Base-by-base conservation (phyloP, 2,329 filamentous ascomycete species). In the Neophaeococcomyces aloes region DNA sequence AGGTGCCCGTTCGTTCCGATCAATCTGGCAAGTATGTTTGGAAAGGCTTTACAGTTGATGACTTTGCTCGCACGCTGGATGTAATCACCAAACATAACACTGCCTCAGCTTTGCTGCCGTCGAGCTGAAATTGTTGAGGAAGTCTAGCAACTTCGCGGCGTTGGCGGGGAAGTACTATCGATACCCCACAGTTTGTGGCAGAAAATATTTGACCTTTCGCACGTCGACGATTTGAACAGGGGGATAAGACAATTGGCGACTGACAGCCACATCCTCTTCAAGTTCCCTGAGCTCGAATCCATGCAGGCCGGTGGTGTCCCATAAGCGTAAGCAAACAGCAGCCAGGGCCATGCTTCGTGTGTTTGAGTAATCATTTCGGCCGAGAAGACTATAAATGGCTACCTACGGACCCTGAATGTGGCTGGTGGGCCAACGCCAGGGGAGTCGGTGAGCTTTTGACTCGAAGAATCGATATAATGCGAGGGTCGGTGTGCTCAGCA, bases 391-490 rank as follows among this genome's bases (percentile, higher is more conserved):
- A 33, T 3, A 14, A 2, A 7, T 25, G 14, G 14, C 30, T n/a
- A 6, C 4, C 7, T 6, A 19, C 15, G n/a, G 6, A 25, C 15
- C 10, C n/a, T 23, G 8, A 14, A 23, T 5, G 13, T 21, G 21
- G 23, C n/a, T 17, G 17, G 18, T 25, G 39, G 21, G 31, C 39
- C 30, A 27, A 17, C 4, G 25, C 4, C n/a, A 29, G 39, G 31
- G 31, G 31, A 35, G 30, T 42, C 39, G 31, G 39, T 42, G 39
- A 35, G 39, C 39, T 14, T 23, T 14, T 14, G 29, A 14, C 21
- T 23, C 25, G 35, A n/a, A 31, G 23, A 29, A 41, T 32, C 7
- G 25, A 18, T 17, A 7, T 17, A 27, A 7, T 19, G 35, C 21
- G 35, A 19, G 3, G 14, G 18, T 6, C n/a, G 35, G 10, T n/a